Conservation (phyloP, 768 basidiomycete species). For the Lentinula detonsa region DNA sequence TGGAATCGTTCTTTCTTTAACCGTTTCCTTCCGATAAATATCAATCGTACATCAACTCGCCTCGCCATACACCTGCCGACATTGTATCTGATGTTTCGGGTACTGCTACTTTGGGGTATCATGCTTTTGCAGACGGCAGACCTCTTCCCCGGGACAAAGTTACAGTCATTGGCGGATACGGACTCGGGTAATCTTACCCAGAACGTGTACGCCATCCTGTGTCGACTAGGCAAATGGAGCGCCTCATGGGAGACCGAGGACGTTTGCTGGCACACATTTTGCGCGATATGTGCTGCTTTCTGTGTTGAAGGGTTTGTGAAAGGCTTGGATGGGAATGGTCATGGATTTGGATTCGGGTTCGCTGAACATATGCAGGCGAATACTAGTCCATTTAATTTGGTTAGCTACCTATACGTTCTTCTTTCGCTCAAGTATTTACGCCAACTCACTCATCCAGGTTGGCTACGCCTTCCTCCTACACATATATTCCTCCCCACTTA, state of each 20-base stretch:
- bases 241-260: slow-evolving; percentile 47
- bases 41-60: slow-evolving; percentile 55
- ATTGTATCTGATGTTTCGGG: slow-evolving; percentile 51
- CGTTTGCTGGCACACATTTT: slow-evolving; percentile 72
- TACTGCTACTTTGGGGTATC: slow-evolving; percentile 51
- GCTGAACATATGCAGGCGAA: slow-evolving; percentile 35
- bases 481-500: slow-evolving; percentile 62
- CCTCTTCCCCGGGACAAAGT: slow-evolving; percentile 22
- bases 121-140: slow-evolving; percentile 54
- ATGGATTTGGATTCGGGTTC: slow-evolving; percentile 23
- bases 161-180: background rate
- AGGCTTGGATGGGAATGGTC: slow-evolving; percentile 57
- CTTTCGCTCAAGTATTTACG: background rate
- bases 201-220: slow-evolving; percentile 22
- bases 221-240: slow-evolving; percentile 37
- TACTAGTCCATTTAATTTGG: slow-evolving; percentile 66
- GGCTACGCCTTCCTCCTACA: slow-evolving; percentile 75
- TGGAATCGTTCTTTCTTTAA: slow-evolving; percentile 21
- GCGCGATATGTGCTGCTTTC: slow-evolving; percentile 58
- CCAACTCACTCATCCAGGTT: slow-evolving; percentile 35
- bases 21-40: slow-evolving; percentile 56
- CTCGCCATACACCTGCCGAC: slow-evolving; percentile 57
- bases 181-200: slow-evolving; percentile 9
- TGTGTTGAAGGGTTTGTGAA: slow-evolving; percentile 61
- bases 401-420: slow-evolving; percentile 25